A percentile compares a stretch with the other conserved stretches of the same genome.
phyloP scores from a whole-genome alignment of 768 basidiomycete species.

The Plicaturopsis crispa region DNA sequence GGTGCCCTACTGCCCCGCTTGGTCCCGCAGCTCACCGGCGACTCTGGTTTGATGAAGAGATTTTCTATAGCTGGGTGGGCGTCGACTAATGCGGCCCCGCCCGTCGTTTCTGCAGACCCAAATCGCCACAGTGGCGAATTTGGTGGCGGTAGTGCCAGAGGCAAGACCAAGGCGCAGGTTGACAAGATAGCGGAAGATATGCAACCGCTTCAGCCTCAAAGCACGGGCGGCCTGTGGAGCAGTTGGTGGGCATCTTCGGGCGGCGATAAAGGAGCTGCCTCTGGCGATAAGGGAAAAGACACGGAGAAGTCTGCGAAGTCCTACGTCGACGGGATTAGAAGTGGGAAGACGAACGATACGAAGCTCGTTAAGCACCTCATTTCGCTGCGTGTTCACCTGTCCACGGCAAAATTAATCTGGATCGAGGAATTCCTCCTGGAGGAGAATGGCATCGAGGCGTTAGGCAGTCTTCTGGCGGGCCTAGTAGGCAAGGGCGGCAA shows the following conservation, averaged over 20 bases:
- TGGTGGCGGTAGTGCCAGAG: slow-evolving; percentile 12
- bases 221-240: slow-evolving; percentile 69
- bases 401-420: slow-evolving; percentile 75
- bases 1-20: slow-evolving; percentile 54
- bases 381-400: slow-evolving; percentile 76
- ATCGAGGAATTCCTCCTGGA: slow-evolving; percentile 67
- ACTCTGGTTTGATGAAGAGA: slow-evolving; percentile 56
- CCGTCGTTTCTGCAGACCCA: slow-evolving; percentile 23
- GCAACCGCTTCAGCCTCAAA: slow-evolving; percentile 50
- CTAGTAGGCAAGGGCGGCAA: slow-evolving; percentile 67
- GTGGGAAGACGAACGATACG: slow-evolving; percentile 43
- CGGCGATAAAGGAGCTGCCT: slow-evolving; percentile 29
- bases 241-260: slow-evolving; percentile 73
- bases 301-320: slow-evolving; percentile 42
- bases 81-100: slow-evolving; percentile 23
- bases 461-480: slow-evolving; percentile 49
- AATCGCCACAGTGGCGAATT: slow-evolving; percentile 32
- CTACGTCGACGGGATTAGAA: slow-evolving; percentile 58
- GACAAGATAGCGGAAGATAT: slow-evolving; percentile 18
- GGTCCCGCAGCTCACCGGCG: slow-evolving; percentile 71
- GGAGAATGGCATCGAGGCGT: slow-evolving; percentile 57
- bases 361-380: slow-evolving; percentile 74
- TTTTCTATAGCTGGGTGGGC: slow-evolving; percentile 64
- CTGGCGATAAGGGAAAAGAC: slow-evolving; percentile 25
- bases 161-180: slow-evolving; percentile 17